Evolutionary conservation across 805 yeast species (phyloP).

Genomic region (Starmerella asiatica): DNA sequence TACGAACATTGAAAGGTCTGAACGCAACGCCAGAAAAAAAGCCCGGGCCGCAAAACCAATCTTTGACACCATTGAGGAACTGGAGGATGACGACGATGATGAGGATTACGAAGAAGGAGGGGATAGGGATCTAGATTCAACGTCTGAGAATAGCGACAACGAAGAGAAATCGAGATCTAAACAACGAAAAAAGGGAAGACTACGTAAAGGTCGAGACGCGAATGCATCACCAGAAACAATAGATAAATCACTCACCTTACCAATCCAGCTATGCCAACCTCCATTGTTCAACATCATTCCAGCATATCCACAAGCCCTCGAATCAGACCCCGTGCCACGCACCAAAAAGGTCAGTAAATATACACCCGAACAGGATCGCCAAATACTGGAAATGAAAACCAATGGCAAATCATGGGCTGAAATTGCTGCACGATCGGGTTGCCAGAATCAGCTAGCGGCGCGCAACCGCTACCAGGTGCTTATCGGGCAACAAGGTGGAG

Average conservation of each 20-base stretch:
- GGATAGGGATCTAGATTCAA: conserved; percentile 5
- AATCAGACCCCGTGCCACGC: conserved; percentile 35
- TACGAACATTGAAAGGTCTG: not conserved
- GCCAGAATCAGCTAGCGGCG: conserved; percentile 58
- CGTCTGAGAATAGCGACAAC: not conserved
- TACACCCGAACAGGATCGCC: conserved; percentile 50
- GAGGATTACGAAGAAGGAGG: conserved; percentile 4
- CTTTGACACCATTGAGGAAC: not conserved
- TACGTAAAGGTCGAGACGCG: not conserved
- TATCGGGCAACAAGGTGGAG: conserved; percentile 73
- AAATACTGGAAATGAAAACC: conserved; percentile 47
- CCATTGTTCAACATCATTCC: conserved; percentile 34
- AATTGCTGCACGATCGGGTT: conserved; percentile 50
- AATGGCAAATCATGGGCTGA: conserved; percentile 61
- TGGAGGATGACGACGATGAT: conserved; percentile 3
- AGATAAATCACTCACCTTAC: conserved; percentile 8
- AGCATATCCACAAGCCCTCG: conserved; percentile 33
- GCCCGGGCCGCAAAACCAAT: not conserved
- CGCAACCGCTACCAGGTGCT: conserved; percentile 66
- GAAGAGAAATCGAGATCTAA: not conserved
- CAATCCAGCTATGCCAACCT: conserved; percentile 34
- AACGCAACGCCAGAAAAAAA: not conserved
- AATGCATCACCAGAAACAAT: conserved; percentile 1
- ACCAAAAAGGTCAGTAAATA: conserved; percentile 55
- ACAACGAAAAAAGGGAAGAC: not conserved